Evolutionary conservation across 345 rosid species (phyloP).

Genomic region (Sisymbrium altissimum): DNA sequence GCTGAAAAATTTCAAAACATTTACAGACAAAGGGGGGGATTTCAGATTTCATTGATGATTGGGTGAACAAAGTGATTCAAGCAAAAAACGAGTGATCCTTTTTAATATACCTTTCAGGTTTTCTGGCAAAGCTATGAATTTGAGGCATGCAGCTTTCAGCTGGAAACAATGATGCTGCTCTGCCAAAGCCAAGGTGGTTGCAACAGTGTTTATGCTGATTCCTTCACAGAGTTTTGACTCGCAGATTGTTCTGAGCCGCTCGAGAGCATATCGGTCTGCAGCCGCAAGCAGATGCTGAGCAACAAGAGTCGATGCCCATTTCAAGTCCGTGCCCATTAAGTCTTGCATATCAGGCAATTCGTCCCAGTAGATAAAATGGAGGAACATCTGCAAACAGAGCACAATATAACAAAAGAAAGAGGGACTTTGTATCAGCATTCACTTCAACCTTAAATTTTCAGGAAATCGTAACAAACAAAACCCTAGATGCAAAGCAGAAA

Average conservation of each 20-base stretch:
- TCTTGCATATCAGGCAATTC: conserved; percentile 65
- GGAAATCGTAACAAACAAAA: not conserved
- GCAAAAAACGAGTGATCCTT: not conserved
- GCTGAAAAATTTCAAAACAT: conserved; percentile 34
- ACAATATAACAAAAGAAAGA: not conserved
- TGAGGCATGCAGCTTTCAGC: conserved; percentile 70
- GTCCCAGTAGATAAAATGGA: conserved; percentile 83
- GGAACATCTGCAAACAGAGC: conserved; percentile 53
- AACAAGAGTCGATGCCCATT: conserved; percentile 65
- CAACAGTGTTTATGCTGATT: conserved; percentile 68
- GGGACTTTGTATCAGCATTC: not conserved
- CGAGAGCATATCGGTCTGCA: conserved; percentile 74
- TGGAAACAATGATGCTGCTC: conserved; percentile 79
- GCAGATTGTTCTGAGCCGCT: conserved; percentile 66
- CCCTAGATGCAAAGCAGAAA: not conserved
- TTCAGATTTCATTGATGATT: not conserved
- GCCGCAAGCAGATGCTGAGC: conserved; percentile 82
- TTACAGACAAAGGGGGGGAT: not conserved
- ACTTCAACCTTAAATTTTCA: not conserved
- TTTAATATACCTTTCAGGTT: conserved; percentile 52
- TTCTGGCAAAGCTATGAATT: conserved; percentile 54
- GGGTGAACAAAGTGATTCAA: not conserved
- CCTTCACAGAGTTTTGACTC: conserved; percentile 67
- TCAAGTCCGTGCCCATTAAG: conserved; percentile 54
- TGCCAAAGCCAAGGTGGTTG: conserved; percentile 76